These are phyloP conservation scores for Xerocomus amazonicus DNA, from an alignment of 1,284 basidiomycete genomes.

Conservation along the genomic window DNA sequence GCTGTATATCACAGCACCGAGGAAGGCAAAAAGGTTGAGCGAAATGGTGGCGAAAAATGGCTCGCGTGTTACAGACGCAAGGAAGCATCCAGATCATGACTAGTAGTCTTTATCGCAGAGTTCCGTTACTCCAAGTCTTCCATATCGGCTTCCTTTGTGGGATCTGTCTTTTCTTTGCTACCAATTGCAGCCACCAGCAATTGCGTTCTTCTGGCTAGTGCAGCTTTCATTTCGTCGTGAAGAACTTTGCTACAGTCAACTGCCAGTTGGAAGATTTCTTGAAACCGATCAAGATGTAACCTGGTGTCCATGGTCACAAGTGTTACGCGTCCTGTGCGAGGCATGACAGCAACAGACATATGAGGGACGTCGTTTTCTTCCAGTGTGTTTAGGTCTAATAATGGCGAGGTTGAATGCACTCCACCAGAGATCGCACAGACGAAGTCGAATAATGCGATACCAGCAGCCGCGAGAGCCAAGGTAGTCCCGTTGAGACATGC, in stretches of 20 bases:
- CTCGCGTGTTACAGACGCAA: conserved; percentile 78
- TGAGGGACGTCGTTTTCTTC: conserved; percentile 92
- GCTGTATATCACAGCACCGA: conserved; percentile 87
- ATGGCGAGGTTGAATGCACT: conserved; percentile 70
- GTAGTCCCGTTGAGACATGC: conserved; percentile 95
- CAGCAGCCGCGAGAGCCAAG: conserved; percentile 86
- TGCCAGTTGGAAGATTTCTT: conserved; percentile 81
- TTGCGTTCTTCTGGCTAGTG: conserved; percentile 65
- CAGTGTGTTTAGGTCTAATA: conserved; percentile 82
- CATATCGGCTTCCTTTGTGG: conserved; percentile 29
- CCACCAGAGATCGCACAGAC: conserved; percentile 84
- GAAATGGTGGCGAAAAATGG: conserved; percentile 90
- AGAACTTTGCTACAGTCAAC: conserved; percentile 77
- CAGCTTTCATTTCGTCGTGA: conserved; percentile 80
- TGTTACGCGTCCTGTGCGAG: conserved; percentile 78
- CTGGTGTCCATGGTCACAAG: conserved; percentile 92
- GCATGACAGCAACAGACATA: conserved; percentile 85
- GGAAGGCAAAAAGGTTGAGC: conserved; percentile 94
- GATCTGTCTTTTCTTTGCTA: conserved; percentile 26
- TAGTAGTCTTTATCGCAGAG: conserved; percentile 1
- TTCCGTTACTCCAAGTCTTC: conserved; percentile 32
- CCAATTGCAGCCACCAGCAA: conserved; percentile 52
- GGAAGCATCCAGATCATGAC: conserved; percentile 30
- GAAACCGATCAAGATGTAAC: conserved; percentile 90
- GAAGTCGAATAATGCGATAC: conserved; percentile 89